Conservation (phyloP, 1,284 basidiomycete genomes). For the Papiliotrema flavescens region DNA sequence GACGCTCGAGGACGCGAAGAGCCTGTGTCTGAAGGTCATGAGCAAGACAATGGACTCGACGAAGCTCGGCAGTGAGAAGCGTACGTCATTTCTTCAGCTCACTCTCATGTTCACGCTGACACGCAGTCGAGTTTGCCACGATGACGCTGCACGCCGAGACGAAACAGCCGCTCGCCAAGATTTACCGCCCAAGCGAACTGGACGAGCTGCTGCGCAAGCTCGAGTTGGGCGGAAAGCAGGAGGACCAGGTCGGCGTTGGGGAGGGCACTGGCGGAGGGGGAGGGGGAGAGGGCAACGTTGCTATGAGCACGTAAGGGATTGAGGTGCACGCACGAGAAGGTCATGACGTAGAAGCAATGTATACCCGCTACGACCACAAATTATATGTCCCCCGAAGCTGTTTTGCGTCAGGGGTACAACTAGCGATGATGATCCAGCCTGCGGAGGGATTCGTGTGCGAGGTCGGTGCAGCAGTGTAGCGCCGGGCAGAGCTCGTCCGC, state of each 20-base stretch:
- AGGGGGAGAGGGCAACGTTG: conserved; percentile 41
- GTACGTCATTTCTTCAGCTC: conserved; percentile 55
- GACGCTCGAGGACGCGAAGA: conserved; percentile 83
- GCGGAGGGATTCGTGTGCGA: too few relatives aligned
- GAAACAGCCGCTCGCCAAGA: conserved; percentile 82
- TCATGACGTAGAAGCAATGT: too few relatives aligned
- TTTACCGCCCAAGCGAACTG: conserved; percentile 87
- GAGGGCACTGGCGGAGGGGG: conserved; percentile 48
- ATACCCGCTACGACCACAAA: too few relatives aligned
- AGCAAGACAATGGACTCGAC: conserved; percentile 99
- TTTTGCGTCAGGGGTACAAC: too few relatives aligned
- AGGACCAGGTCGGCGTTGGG: conserved; percentile 48
- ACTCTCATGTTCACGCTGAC: not conserved
- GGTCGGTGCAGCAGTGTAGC: too few relatives aligned
- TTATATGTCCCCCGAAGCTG: too few relatives aligned
- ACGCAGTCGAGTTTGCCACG: conserved; percentile 89
- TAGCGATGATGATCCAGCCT: too few relatives aligned
- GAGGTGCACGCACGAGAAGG: too few relatives aligned
- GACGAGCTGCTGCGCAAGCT: conserved; percentile 79
- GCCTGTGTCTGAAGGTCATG: conserved; percentile 87
- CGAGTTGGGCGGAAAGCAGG: conserved; percentile 81
- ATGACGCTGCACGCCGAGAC: conserved; percentile 75
- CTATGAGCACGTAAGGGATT: conserved; percentile 41
- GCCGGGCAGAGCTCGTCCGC: too few relatives aligned
- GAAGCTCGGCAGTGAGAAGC: conserved; percentile 87